Evolutionary conservation across 140 eudicot species (phyloP).

Genomic region (Oenanthe javanica): DNA sequence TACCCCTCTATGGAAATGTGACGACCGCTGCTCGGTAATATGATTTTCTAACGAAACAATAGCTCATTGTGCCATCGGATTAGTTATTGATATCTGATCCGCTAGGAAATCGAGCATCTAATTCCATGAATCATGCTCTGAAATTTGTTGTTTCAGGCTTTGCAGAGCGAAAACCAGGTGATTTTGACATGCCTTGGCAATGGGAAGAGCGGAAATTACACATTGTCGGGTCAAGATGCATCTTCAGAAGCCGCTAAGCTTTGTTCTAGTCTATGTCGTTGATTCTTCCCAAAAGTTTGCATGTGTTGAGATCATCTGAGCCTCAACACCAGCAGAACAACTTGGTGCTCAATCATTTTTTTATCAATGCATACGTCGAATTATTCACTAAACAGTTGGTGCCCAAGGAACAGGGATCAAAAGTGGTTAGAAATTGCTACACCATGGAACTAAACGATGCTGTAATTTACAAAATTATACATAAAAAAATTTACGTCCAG

Average conservation of each 20-base stretch:
- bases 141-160: neutral
- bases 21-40: slow-evolving; percentile 48
- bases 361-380: neutral
- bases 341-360: neutral
- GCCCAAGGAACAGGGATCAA: neutral
- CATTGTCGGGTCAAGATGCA: neutral
- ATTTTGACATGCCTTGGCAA: slow-evolving; percentile 6
- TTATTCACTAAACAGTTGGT: neutral
- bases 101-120: neutral
- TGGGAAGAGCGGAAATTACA: slow-evolving; percentile 3
- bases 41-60: neutral
- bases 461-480: neutral
- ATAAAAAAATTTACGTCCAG: neutral
- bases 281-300: neutral
- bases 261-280: neutral
- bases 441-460: neutral
- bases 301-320: neutral
- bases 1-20: slow-evolving; percentile 61
- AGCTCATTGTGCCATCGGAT: neutral
- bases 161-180: neutral
- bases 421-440: neutral
- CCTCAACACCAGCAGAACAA: neutral
- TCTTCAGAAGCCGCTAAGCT: neutral
- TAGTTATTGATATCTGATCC: neutral
- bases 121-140: neutral